phyloP scores from a whole-genome alignment of 1,139 yeast genomes.

The Arxiozyma heterogenica region DNA sequence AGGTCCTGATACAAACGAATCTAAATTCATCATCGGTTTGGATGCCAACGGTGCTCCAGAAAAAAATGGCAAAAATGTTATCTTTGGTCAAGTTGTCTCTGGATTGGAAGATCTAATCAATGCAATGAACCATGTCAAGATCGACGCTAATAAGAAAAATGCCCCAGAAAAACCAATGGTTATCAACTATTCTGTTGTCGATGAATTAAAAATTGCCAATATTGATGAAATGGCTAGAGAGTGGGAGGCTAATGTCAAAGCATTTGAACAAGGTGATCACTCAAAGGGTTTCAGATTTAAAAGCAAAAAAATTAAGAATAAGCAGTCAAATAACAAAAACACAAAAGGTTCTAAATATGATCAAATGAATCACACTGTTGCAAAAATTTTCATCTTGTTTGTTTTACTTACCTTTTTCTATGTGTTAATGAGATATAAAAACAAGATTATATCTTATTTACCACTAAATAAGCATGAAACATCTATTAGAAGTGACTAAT shows the following conservation, averaged over 20 bases:
- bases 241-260: slow-evolving; percentile 16
- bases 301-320: slow-evolving; percentile 5
- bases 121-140: slow-evolving; percentile 42
- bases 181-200: slow-evolving; percentile 29
- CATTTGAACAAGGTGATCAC: slow-evolving; percentile 18
- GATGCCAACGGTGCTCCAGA: slow-evolving; percentile 53
- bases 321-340: slow-evolving; percentile 8
- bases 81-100: slow-evolving; percentile 63
- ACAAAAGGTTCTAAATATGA: slow-evolving; percentile 9
- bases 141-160: slow-evolving; percentile 21
- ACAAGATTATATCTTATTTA: not conserved
- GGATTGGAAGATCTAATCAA: slow-evolving; percentile 52
- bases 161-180: slow-evolving; percentile 40
- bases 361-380: slow-evolving; percentile 15
- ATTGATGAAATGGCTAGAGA: slow-evolving; percentile 14
- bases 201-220: slow-evolving; percentile 16
- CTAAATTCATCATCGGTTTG: slow-evolving; percentile 64
- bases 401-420: slow-evolving; percentile 2
- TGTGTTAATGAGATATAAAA: slow-evolving; percentile 1
- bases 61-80: slow-evolving; percentile 63
- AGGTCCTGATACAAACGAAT: slow-evolving; percentile 58
- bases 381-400: not conserved
- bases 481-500: slow-evolving; percentile 1
- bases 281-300: slow-evolving; percentile 21
- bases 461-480: not conserved